Evolutionary conservation across 352 stramenopile species (phyloP).

Genomic region (Pythium coloratum): DNA sequence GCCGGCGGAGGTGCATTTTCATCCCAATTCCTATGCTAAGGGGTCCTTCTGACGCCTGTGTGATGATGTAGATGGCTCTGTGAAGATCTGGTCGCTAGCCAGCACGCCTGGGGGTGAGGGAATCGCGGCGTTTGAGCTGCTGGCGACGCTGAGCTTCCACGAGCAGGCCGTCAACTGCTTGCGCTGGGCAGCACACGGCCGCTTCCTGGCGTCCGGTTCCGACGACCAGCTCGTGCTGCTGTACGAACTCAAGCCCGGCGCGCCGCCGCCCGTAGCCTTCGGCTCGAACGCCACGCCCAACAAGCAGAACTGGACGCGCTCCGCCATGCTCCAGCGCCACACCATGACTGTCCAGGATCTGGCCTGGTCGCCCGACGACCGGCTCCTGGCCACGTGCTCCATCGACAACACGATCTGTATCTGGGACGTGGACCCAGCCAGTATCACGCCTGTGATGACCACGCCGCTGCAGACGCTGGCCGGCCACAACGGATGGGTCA

Average conservation of each 20-base stretch:
- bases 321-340: constrained; percentile 78
- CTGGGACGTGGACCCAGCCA: constrained; percentile 69
- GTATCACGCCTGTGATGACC: constrained; percentile 65
- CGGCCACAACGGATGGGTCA: constrained; percentile 86
- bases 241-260: constrained; percentile 73
- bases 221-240: constrained; percentile 85
- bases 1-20: constrained; percentile 56
- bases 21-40: neutral
- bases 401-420: constrained; percentile 90
- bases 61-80: constrained; percentile 53
- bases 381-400: constrained; percentile 86
- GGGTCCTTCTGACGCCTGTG: neutral
- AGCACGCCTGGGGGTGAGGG: constrained; percentile 27
- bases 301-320: constrained; percentile 85
- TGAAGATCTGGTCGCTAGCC: constrained; percentile 84
- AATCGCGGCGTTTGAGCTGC: constrained; percentile 72
- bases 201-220: constrained; percentile 79
- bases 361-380: constrained; percentile 86
- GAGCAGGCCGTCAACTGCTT: constrained; percentile 88
- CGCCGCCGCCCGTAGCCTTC: constrained; percentile 69
- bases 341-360: constrained; percentile 87
- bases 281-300: constrained; percentile 77
- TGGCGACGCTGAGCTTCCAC: constrained; percentile 80
- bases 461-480: constrained; percentile 76
- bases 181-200: constrained; percentile 75